A percentile compares a stretch with the other conserved stretches of the same genome.
These are phyloP conservation scores for Lippia alba DNA, from an alignment of 305 asterid genomes.

Conservation along the genomic window DNA sequence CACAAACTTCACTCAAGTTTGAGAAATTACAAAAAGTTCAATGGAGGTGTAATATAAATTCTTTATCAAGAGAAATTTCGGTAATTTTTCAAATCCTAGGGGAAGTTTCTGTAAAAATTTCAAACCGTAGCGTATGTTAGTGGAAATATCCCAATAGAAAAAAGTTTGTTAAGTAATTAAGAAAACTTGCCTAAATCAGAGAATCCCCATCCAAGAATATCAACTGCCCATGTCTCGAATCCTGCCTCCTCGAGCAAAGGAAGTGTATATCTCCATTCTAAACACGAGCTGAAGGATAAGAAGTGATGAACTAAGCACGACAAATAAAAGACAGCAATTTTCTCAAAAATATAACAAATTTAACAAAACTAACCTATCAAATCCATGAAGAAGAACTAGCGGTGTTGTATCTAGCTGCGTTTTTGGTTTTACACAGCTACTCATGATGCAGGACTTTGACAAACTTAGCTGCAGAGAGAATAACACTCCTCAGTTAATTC, in stretches of 20 bases:
- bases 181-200: constrained; percentile 70
- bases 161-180: constrained; percentile 11
- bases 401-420: constrained; percentile 49
- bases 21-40: too few relatives aligned
- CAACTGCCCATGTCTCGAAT: constrained; percentile 85
- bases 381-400: constrained; percentile 90
- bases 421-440: constrained; percentile 86
- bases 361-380: constrained; percentile 70
- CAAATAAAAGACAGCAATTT: constrained; percentile 21
- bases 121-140: too few relatives aligned
- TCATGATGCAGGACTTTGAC: constrained; percentile 59
- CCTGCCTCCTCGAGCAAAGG: constrained; percentile 93
- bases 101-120: too few relatives aligned
- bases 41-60: too few relatives aligned
- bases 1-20: too few relatives aligned
- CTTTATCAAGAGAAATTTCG: too few relatives aligned
- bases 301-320: constrained; percentile 52
- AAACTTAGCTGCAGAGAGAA: constrained; percentile 57
- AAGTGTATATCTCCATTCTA: constrained; percentile 89
- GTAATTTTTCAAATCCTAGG: too few relatives aligned
- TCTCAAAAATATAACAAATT: constrained; percentile 28
- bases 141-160: neutral
- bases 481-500: constrained; percentile 10
- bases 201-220: constrained; percentile 96
- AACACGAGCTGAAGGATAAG: constrained; percentile 82